Conservation (phyloP, 2,329 filamentous ascomycete genomes). For the Dothiorella sarmentorum region DNA sequence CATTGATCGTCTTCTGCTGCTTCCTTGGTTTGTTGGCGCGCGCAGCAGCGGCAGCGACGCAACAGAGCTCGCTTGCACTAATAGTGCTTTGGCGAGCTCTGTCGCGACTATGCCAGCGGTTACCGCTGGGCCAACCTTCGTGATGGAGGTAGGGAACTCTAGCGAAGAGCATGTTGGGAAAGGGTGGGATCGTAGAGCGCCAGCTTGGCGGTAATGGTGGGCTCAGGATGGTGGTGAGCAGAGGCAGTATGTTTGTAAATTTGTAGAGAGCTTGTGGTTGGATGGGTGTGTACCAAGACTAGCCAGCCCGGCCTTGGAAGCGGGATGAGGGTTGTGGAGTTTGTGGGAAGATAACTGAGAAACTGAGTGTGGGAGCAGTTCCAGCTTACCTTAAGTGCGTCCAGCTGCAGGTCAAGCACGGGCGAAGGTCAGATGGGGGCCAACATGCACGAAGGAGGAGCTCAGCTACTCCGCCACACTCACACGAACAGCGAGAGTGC, state of each 20-base stretch:
- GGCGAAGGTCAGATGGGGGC: not conserved
- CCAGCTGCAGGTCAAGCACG: not conserved
- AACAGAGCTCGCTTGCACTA: too few relatives aligned
- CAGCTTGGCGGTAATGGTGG: not conserved
- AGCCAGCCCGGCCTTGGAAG: too few relatives aligned
- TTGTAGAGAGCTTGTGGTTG: too few relatives aligned
- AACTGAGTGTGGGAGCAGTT: not conserved
- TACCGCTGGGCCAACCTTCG: too few relatives aligned
- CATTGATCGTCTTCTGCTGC: not conserved
- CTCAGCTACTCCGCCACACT: slow-evolving; percentile 4
- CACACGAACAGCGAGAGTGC: not conserved
- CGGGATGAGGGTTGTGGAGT: too few relatives aligned
- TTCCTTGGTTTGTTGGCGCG: not conserved
- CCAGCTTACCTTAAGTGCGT: not conserved
- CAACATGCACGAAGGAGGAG: not conserved
- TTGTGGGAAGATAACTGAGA: not conserved
- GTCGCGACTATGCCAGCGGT: too few relatives aligned
- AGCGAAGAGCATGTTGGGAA: not conserved
- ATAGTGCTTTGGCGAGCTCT: too few relatives aligned
- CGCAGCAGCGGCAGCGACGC: not conserved
- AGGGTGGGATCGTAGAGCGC: not conserved
- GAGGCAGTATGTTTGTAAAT: too few relatives aligned
- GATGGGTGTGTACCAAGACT: too few relatives aligned
- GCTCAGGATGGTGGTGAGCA: not conserved
- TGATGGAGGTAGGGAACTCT: not conserved